Base-by-base conservation (phyloP, 257 asterid species). In the Lycium barbarum region DNA sequence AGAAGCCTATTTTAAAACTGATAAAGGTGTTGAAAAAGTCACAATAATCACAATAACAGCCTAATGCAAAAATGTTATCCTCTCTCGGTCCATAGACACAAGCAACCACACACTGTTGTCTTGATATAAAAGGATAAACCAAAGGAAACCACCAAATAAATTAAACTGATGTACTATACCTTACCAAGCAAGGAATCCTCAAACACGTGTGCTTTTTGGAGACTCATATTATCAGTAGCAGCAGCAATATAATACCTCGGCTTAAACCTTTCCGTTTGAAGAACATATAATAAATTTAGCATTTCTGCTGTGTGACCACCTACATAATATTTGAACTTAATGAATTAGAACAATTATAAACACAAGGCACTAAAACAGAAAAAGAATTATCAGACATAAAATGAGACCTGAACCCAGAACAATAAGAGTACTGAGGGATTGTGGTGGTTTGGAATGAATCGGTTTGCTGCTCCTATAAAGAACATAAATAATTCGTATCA, bases 271-370 rank as follows among this genome's bases (percentile, higher is more conserved):
- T 91, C 93, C 85, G 89, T 91, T 90, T 93, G 93, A 88, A 97
- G 89, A 80, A 90, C 96, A 63, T 87, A 86, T 47, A 97, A 90
- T 82, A 97, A 86, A 84, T 95, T 93, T 85, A 96, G 63, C 99
- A 96, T 95, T 89, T 96, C 99, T 1, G 99, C 98, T 6, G 98
- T 95, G 90, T 96, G 99, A 43, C 99, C 99, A 66, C 99, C 99
- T 95, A 83, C 70, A 87, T 63, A 40, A 67, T 2, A 87, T 84
- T 83, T 80, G 81, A 57, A 51, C 6, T 43, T 35, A 3, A 33
- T 53, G 54, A 54, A 45, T 45, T 15, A 49, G 55, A 49, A 59
- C 47, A 12, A 80, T 35, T 47, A 85, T 1, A 22, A 61, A 79
- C 3, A 17, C 10, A 65, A 13, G 15, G 10, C 58, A 83, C 73